Conservation (phyloP, 768 basidiomycete species). For the Podaxis sp. region DNA sequence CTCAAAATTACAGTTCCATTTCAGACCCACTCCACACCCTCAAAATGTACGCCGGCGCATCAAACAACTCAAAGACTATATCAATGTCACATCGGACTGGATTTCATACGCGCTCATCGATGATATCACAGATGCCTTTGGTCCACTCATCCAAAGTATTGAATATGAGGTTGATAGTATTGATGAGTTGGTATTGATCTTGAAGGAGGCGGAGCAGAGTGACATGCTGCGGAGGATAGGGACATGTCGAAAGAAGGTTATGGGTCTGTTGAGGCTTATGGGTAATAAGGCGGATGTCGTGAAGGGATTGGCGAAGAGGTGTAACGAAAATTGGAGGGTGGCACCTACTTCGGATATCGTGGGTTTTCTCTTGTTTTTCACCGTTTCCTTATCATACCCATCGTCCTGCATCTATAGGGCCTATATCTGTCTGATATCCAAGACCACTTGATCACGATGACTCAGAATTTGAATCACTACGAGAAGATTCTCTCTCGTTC, state of each 20-base stretch:
- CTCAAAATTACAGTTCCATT: constrained; percentile 73
- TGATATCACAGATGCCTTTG: constrained; percentile 99
- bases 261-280: constrained; percentile 95
- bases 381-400: constrained; percentile 5
- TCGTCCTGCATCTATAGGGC: constrained; percentile 53
- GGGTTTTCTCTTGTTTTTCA: constrained; percentile 24
- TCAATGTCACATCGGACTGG: constrained; percentile 98
- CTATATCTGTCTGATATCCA: constrained; percentile 96
- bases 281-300: constrained; percentile 99
- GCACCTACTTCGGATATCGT: constrained; percentile 98
- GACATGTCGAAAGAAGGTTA: constrained; percentile 98
- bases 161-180: constrained; percentile 99
- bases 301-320: constrained; percentile 96
- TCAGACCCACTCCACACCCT: constrained; percentile 94
- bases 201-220: constrained; percentile 94
- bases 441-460: constrained; percentile 99
- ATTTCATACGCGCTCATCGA: constrained; percentile 99
- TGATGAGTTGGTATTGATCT: constrained; percentile 94
- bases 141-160: constrained; percentile 96
- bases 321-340: constrained; percentile 98
- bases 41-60: constrained; percentile 98
- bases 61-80: constrained; percentile 99
- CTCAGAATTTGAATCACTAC: constrained; percentile 99
- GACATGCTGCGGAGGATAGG: constrained; percentile 98
- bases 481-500: constrained; percentile 99